Conservation (phyloP, 2,329 filamentous ascomycete species). For the Stachybotrys echinatus region DNA sequence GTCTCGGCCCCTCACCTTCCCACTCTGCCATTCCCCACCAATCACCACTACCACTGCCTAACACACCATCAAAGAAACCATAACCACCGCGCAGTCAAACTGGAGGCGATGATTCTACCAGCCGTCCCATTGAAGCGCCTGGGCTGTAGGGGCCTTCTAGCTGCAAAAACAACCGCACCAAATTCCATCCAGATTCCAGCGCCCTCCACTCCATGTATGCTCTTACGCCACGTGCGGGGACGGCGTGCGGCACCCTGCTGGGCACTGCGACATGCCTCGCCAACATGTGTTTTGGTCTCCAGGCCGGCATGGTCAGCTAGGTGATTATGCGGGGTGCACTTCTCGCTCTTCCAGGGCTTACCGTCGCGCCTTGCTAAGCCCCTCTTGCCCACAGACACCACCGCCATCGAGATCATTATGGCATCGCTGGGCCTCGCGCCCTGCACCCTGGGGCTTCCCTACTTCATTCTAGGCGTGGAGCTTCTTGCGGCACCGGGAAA, state of each 20-base stretch:
- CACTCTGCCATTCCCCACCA: too few relatives aligned
- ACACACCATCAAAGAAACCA: too few relatives aligned
- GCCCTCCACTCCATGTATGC: too few relatives aligned
- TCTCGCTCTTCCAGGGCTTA: conserved; percentile 62
- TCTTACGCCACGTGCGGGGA: background rate
- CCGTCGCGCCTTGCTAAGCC: background rate
- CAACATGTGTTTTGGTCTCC: conserved; percentile 89
- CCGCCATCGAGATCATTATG: conserved; percentile 1
- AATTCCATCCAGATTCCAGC: too few relatives aligned
- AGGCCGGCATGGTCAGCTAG: conserved; percentile 58
- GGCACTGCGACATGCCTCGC: conserved; percentile 19
- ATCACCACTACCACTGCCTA: too few relatives aligned
- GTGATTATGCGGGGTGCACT: conserved; percentile 94
- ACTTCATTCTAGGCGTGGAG: background rate
- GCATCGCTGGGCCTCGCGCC: background rate
- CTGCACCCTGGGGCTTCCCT: background rate
- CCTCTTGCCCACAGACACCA: background rate
- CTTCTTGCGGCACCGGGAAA: background rate
- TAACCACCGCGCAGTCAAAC: too few relatives aligned
- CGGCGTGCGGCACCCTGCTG: conserved; percentile 2
- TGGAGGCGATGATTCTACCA: too few relatives aligned
- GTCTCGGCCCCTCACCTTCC: too few relatives aligned
- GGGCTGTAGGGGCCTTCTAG: too few relatives aligned
- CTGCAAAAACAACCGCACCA: too few relatives aligned
- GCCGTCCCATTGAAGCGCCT: too few relatives aligned